phyloP scores from a whole-genome alignment of 2,329 filamentous ascomycete species.

The Neonectria sp. region DNA sequence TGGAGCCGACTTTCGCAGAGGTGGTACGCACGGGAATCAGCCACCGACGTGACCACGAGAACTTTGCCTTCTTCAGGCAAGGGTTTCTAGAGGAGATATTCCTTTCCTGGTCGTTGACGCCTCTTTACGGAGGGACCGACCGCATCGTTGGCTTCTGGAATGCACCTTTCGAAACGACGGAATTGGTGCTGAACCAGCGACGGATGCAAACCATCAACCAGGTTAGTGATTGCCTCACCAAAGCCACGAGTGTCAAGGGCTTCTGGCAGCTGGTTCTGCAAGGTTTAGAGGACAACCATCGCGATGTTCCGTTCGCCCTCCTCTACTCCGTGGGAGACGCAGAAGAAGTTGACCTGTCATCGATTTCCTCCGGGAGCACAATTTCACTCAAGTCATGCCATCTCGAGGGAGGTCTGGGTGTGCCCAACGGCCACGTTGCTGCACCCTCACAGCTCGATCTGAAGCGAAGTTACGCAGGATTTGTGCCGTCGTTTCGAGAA shows the following conservation, averaged over 20 bases:
- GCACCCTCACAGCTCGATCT: conserved; percentile 54
- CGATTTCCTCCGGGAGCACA: conserved; percentile 53
- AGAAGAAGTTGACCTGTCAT: conserved; percentile 54
- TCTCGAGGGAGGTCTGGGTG: conserved; percentile 54
- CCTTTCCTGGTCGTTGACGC: conserved; percentile 56
- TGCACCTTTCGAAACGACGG: conserved; percentile 56
- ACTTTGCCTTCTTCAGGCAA: conserved; percentile 50
- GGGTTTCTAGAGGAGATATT: conserved; percentile 58
- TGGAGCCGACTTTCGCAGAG: conserved; percentile 52
- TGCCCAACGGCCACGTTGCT: conserved; percentile 52
- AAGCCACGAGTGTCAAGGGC: conserved; percentile 52
- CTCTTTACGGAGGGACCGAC: conserved; percentile 54
- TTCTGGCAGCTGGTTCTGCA: conserved; percentile 54
- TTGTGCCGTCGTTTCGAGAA: conserved; percentile 55
- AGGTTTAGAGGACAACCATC: conserved; percentile 52
- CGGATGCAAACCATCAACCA: conserved; percentile 53
- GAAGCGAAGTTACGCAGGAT: conserved; percentile 52
- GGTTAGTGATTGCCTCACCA: conserved; percentile 50
- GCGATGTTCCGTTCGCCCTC: conserved; percentile 58
- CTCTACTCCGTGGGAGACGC: conserved; percentile 58
- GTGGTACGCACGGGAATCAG: conserved; percentile 53
- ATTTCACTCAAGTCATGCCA: conserved; percentile 55
- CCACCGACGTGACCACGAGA: conserved; percentile 53
- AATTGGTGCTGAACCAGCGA: conserved; percentile 51
- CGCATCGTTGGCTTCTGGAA: conserved; percentile 58